Conservation (phyloP, 345 rosid genomes). For the Iberis pinnata region DNA sequence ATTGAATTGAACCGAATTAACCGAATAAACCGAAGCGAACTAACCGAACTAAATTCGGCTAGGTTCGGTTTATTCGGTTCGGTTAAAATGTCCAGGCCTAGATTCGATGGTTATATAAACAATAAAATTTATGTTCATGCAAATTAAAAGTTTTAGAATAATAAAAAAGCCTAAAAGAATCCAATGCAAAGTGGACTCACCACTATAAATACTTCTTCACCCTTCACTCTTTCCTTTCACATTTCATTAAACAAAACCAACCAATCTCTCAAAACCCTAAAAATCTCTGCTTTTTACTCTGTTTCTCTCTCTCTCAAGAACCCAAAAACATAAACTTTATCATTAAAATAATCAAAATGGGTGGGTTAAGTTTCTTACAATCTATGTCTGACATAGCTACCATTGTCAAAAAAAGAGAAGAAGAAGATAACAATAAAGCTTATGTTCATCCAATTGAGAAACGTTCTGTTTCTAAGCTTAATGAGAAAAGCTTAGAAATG, state of each 20-base stretch:
- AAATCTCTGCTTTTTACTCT: not conserved
- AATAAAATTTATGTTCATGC: conserved; percentile 8
- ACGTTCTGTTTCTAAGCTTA: conserved; percentile 45
- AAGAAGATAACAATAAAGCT: too few species aligned
- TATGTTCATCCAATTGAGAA: conserved; percentile 57
- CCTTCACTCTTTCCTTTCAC: conserved; percentile 21
- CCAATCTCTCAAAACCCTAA: not conserved
- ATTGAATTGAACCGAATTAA: too few species aligned
- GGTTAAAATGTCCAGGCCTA: too few species aligned
- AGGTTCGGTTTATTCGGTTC: too few species aligned
- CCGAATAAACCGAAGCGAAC: too few species aligned
- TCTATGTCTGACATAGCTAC: conserved; percentile 27
- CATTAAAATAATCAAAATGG: too few species aligned
- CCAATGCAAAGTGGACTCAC: conserved; percentile 22
- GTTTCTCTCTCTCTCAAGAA: conserved; percentile 10
- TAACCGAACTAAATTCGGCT: too few species aligned
- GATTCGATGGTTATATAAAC: too few species aligned
- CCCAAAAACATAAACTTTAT: not conserved
- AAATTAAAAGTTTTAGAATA: conserved; percentile 7
- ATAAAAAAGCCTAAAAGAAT: conserved; percentile 20
- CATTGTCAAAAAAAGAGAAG: conserved; percentile 14
- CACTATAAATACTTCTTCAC: conserved; percentile 26
- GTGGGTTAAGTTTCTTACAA: conserved; percentile 58
- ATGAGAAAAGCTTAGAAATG: conserved; percentile 67
- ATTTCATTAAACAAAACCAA: conserved; percentile 12